These are phyloP conservation scores for Zizania palustris DNA, from an alignment of 202 grass and related monocot genomes.

Conservation along the genomic window DNA sequence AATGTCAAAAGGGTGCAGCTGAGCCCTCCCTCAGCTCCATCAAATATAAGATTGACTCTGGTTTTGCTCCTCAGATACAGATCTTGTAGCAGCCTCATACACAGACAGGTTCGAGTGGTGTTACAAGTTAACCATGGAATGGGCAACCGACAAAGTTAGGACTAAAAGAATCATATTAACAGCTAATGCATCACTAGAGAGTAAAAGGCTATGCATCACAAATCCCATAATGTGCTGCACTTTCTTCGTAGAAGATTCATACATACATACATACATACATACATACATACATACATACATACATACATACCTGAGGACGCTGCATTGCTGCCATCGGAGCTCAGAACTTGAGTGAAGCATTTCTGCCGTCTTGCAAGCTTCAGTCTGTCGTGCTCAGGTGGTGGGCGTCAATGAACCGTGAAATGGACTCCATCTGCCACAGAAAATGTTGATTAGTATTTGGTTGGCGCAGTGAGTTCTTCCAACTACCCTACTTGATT, in stretches of 20 bases:
- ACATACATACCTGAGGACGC: constrained; percentile 77
- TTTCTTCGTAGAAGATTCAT: too few relatives aligned
- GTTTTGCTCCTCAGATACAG: constrained; percentile 63
- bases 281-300: too few relatives aligned
- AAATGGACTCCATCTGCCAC: constrained; percentile 81
- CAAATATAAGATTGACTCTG: constrained; percentile 89
- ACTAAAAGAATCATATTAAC: not conserved
- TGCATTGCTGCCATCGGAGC: constrained; percentile 87
- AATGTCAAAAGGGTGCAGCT: constrained; percentile 76
- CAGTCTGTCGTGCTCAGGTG: constrained; percentile 46
- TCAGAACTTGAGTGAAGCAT: constrained; percentile 84
- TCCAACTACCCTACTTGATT: constrained; percentile 60
- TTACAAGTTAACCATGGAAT: not conserved
- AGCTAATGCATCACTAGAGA: too few relatives aligned
- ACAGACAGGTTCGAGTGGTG: constrained; percentile 65
- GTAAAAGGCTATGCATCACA: not conserved
- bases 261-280: too few relatives aligned
- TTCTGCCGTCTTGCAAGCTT: constrained; percentile 64
- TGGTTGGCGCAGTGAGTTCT: constrained; percentile 55
- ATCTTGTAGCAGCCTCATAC: constrained; percentile 71
- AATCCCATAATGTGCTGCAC: not conserved
- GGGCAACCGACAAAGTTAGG: too few relatives aligned
- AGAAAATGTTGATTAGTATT: constrained; percentile 66
- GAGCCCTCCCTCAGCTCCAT: constrained; percentile 48
- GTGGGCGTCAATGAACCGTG: constrained; percentile 53